phyloP scores from a whole-genome alignment of 2,329 filamentous ascomycete genomes.

The Aureobasidium sp. region DNA sequence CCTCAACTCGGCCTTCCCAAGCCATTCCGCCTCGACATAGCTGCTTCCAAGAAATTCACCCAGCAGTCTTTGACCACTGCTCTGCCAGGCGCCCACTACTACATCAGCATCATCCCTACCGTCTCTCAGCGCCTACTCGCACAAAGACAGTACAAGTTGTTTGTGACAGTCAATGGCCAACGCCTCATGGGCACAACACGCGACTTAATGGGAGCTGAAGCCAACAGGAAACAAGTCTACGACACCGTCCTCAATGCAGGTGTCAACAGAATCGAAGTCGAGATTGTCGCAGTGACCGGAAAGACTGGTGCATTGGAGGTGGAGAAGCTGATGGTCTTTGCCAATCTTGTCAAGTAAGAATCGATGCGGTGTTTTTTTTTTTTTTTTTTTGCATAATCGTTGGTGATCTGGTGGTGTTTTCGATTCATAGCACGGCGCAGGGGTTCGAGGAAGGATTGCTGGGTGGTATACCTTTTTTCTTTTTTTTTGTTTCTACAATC shows the following conservation, averaged over 20 bases:
- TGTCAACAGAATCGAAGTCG: slow-evolving; percentile 71
- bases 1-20: slow-evolving; percentile 54
- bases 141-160: slow-evolving; percentile 67
- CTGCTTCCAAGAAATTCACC: slow-evolving; percentile 57
- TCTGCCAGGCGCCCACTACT: slow-evolving; percentile 59
- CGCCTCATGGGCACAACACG: slow-evolving; percentile 44
- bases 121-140: slow-evolving; percentile 47
- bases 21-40: slow-evolving; percentile 57
- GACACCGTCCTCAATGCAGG: slow-evolving; percentile 66
- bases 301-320: slow-evolving; percentile 51
- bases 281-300: slow-evolving; percentile 62
- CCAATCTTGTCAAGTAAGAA: slow-evolving; percentile 48
- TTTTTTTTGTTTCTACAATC: not conserved
- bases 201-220: slow-evolving; percentile 38
- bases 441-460: not conserved
- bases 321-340: slow-evolving; percentile 70
- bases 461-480: not conserved
- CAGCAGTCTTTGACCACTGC: slow-evolving; percentile 68
- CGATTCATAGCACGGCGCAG: too few relatives aligned
- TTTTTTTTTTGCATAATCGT: not conserved
- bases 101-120: slow-evolving; percentile 63
- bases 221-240: slow-evolving; percentile 57
- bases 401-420: too few relatives aligned
- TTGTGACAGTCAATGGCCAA: slow-evolving; percentile 62
- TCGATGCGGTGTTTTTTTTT: not conserved